phyloP scores from a whole-genome alignment of 108 stramenopile species.

The Cyclostephanos tholiformis region DNA sequence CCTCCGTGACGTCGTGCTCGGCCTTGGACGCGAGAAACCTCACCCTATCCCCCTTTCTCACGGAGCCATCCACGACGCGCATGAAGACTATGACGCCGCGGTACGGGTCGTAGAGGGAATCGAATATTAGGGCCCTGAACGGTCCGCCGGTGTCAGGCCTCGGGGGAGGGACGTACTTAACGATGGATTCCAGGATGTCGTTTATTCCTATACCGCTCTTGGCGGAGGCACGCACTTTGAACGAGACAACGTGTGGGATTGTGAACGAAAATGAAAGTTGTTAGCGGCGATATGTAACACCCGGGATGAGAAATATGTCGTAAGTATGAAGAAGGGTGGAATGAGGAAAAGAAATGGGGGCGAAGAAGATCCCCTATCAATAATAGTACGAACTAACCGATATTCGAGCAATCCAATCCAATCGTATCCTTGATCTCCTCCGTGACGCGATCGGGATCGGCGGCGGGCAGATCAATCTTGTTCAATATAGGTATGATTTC shows the following conservation, averaged over 20 bases:
- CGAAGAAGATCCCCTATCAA: constrained; percentile 36
- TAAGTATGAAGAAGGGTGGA: neutral
- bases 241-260: no score
- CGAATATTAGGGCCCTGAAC: constrained; percentile 94
- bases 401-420: constrained; percentile 90
- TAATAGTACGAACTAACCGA: constrained; percentile 36
- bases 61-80: constrained; percentile 92
- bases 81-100: constrained; percentile 96
- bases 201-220: constrained; percentile 94
- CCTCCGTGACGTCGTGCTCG: constrained; percentile 91
- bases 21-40: constrained; percentile 72
- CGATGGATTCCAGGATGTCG: constrained; percentile 94
- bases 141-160: constrained; percentile 60
- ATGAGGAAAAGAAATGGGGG: constrained; percentile 4
- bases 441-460: constrained; percentile 94
- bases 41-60: constrained; percentile 82
- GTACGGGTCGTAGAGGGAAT: constrained; percentile 95
- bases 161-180: constrained; percentile 89
- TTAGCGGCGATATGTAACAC: constrained; percentile 13
- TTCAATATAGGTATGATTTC: constrained; percentile 98
- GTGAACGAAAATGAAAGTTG: neutral
- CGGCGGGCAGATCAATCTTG: constrained; percentile 98
- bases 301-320: constrained; percentile 13
- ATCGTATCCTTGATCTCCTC: constrained; percentile 95
- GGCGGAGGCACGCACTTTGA: constrained; percentile 79